These are phyloP conservation scores for Farysia itapuensis DNA, from an alignment of 1,284 basidiomycete species.

Conservation along the genomic window DNA sequence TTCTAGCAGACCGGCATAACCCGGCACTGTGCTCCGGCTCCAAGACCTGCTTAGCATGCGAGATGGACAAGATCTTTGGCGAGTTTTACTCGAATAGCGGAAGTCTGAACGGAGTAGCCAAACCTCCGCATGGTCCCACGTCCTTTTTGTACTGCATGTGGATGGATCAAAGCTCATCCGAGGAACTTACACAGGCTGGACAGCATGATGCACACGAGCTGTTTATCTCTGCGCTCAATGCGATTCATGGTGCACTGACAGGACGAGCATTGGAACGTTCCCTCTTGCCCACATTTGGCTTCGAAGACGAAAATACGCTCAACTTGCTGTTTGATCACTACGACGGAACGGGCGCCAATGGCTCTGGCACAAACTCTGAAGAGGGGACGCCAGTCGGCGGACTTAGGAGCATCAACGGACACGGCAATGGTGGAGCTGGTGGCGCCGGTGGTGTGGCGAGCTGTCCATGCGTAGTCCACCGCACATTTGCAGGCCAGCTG, in stretches of 20 bases:
- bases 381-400: slow-evolving; percentile 14
- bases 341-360: slow-evolving; percentile 11
- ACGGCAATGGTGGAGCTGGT: slow-evolving; percentile 1
- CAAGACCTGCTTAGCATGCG: slow-evolving; percentile 82
- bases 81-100: slow-evolving; percentile 64
- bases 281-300: slow-evolving; percentile 30
- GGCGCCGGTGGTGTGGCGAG: slow-evolving; percentile 22
- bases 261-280: slow-evolving; percentile 30
- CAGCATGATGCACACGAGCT: slow-evolving; percentile 91
- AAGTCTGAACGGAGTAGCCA: slow-evolving; percentile 42
- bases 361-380: slow-evolving; percentile 25
- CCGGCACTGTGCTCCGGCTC: slow-evolving; percentile 67
- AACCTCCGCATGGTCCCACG: slow-evolving; percentile 72
- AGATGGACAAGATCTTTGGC: slow-evolving; percentile 87
- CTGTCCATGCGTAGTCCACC: slow-evolving; percentile 90
- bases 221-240: slow-evolving; percentile 57
- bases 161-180: slow-evolving; percentile 68
- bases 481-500: slow-evolving; percentile 81
- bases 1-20: slow-evolving; percentile 81
- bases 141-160: slow-evolving; percentile 83
- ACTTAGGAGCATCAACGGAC: no score
- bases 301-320: slow-evolving; percentile 29
- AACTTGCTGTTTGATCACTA: slow-evolving; percentile 39
- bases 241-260: slow-evolving; percentile 47
- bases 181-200: slow-evolving; percentile 80